Evolutionary conservation across 2,329 filamentous ascomycete species (phyloP), one percentile per base, ranked within the genome.

Genomic region (Colletotrichum kahawae): DNA sequence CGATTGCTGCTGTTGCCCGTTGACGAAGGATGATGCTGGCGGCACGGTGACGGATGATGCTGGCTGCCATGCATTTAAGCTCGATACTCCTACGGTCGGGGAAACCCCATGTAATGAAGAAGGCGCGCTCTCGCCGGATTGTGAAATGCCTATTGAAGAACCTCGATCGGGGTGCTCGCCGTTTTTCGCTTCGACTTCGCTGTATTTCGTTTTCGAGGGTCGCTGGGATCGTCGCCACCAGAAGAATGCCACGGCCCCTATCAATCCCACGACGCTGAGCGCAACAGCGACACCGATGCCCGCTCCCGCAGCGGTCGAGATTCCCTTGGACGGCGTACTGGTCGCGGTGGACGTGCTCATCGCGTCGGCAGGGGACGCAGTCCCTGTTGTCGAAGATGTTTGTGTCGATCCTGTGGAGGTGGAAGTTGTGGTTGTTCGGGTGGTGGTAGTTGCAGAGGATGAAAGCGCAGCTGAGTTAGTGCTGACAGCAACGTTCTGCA

Each of bases 251-350:
- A 71, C 64, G 9, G 79, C 64, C 18, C 67, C 78, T 36, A 82
- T 67, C 62, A 78, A 67, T 51, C 75, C 78, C 34, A 84, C 70
- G 48, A 81, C 77, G 43, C 74, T 81, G 21, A 83, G 68, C 4
- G 77, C 78, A 33, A 78, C 78, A 24, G 81, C 82, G 31, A 83
- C 77, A 8, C 80, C 81, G 21, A 83, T 80, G n/a, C 82, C 82
- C 7, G 81, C 82, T 8, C 79, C 79, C 2, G 80, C 81, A 43
- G 78, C 82, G 7, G 80, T 57, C 3, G 82, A 83, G 38, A 83
- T 77, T 4, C 78, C 75, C 48, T 36, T 38, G n/a, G 59, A 62
- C 4, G 75, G 64, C 27, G 60, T 18, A 33, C 38, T 31, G 18
- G 59, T 67, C 16, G 68, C 64, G 2, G 63, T 60, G 29, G 65